Conservation (phyloP, 495 filamentous ascomycete species). For the Tirmania nivea region DNA sequence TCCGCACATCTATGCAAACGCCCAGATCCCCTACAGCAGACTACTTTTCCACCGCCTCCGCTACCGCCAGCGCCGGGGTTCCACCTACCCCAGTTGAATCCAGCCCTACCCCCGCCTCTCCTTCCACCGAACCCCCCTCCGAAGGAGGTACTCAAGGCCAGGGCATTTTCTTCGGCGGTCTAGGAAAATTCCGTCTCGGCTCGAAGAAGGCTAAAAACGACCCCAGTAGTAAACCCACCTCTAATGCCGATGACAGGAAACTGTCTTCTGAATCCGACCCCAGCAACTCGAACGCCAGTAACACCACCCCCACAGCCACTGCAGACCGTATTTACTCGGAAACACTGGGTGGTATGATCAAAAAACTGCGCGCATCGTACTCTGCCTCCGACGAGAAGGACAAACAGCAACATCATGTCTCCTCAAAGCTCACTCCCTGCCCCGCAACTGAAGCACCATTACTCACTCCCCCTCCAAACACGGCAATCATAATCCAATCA, state of each 20-base stretch:
- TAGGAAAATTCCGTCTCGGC: neutral
- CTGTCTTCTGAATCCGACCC: conserved; percentile 25
- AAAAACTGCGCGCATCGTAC: conserved; percentile 57
- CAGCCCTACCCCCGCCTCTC: neutral
- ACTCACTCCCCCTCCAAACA: conserved; percentile 53
- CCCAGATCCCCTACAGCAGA: neutral
- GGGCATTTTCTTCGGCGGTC: neutral
- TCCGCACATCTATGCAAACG: neutral
- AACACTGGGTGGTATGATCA: conserved; percentile 59
- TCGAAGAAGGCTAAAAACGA: neutral
- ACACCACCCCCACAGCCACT: conserved; percentile 14
- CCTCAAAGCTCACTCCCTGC: conserved; percentile 52
- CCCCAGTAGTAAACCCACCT: neutral
- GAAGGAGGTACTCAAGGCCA: neutral
- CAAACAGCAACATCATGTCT: conserved; percentile 19
- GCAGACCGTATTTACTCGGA: conserved; percentile 74
- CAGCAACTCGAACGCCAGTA: too few species aligned
- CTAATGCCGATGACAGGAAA: conserved; percentile 51
- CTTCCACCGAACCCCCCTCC: neutral
- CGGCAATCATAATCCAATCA: conserved; percentile 83
- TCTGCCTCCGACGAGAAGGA: conserved; percentile 33
- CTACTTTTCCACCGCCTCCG: neutral
- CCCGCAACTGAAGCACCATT: conserved; percentile 66
- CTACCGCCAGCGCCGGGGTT: neutral
- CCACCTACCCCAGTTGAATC: neutral